Evolutionary conservation across 202 grass and related monocot species (phyloP).

Genomic region (Carex arenaria): DNA sequence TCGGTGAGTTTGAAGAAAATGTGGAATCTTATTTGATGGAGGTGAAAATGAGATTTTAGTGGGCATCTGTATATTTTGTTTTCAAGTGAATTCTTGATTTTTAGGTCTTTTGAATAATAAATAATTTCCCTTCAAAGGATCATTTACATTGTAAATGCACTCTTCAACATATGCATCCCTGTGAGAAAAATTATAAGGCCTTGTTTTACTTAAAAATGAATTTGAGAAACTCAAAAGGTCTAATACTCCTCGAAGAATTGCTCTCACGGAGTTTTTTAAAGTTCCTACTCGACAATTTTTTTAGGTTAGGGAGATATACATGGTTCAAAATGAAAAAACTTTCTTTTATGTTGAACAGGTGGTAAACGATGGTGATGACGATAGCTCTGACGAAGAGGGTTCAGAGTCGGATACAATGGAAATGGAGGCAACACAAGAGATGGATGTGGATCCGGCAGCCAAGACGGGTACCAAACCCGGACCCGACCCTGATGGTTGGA

Average conservation of each 20-base stretch:
- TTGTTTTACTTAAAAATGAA: background rate
- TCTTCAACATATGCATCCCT: background rate
- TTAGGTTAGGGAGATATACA: slow-evolving; percentile 4
- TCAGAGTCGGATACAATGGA: slow-evolving; percentile 27
- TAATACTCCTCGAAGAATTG: background rate
- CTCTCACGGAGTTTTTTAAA: background rate
- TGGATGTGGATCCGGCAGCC: slow-evolving; percentile 33
- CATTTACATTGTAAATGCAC: too few species aligned
- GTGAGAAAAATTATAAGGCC: background rate
- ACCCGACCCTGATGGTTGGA: slow-evolving; percentile 76
- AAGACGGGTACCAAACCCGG: slow-evolving; percentile 24
- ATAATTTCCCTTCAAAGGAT: background rate
- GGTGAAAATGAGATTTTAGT: background rate
- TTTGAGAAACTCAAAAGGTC: background rate
- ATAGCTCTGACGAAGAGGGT: slow-evolving; percentile 34
- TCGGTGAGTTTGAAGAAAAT: background rate
- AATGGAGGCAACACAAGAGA: slow-evolving; percentile 27
- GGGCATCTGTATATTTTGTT: background rate
- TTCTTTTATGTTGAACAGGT: background rate
- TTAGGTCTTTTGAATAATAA: background rate
- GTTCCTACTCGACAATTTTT: background rate
- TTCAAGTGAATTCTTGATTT: background rate
- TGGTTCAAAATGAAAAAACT: background rate
- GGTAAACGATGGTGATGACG: slow-evolving; percentile 24
- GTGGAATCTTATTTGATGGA: background rate